Evolutionary conservation across 495 filamentous ascomycete genomes (phyloP).

Genomic region (Articulospora tetracladia): DNA sequence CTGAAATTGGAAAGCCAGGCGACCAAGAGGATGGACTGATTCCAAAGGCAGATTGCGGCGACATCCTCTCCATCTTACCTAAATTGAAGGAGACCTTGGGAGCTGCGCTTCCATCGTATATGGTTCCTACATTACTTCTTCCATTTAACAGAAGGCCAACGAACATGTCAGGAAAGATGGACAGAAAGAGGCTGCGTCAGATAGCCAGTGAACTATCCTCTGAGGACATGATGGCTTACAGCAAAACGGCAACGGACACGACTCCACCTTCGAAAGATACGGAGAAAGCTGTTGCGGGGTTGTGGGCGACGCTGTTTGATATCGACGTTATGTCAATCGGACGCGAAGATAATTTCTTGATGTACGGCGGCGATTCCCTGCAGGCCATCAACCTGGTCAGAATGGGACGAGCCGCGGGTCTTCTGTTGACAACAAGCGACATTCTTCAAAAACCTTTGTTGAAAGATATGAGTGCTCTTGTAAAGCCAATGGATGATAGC

Average conservation of each 20-base stretch:
- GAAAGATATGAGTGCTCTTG: not conserved
- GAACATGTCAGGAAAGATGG: not conserved
- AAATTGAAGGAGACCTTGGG: not conserved
- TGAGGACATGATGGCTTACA: not conserved
- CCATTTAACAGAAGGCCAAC: not conserved
- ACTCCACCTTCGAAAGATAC: not conserved
- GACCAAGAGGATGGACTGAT: not conserved
- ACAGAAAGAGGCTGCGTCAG: not conserved
- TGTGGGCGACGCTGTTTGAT: conserved; percentile 1
- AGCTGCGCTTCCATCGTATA: not conserved
- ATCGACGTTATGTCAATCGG: conserved; percentile 27
- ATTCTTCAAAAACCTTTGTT: not conserved
- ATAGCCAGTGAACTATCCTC: not conserved
- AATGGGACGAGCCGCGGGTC: conserved; percentile 38
- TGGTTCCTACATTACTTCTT: not conserved
- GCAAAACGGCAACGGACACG: not conserved
- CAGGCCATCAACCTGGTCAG: conserved; percentile 50
- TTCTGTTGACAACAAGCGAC: conserved; percentile 46
- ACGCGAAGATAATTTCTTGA: conserved; percentile 40
- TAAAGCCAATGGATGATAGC: not conserved
- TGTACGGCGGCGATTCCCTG: conserved; percentile 49
- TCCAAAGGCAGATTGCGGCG: not conserved
- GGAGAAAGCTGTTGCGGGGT: conserved; percentile 20
- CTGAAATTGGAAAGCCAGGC: not conserved
- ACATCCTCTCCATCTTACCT: not conserved